phyloP scores from a whole-genome alignment of 306 rosid genomes.

The Senna tora region DNA sequence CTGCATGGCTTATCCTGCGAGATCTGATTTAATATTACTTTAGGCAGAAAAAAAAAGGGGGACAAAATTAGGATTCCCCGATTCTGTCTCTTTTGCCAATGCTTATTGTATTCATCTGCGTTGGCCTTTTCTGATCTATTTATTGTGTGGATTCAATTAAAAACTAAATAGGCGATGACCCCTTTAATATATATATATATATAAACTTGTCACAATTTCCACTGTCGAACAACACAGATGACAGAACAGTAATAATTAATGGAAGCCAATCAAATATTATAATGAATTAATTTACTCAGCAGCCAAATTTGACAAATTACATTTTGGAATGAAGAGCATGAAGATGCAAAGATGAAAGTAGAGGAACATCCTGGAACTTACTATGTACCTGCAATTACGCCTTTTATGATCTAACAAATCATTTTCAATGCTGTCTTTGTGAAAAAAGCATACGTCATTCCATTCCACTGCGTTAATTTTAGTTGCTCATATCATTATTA shows the following conservation, averaged over 20 bases:
- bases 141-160: slow-evolving; percentile 36
- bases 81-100: slow-evolving; percentile 10
- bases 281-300: slow-evolving; percentile 6
- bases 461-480: neutral
- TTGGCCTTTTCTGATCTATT: slow-evolving; percentile 19
- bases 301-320: slow-evolving; percentile 25
- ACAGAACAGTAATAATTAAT: neutral
- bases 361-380: slow-evolving; percentile 4
- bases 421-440: neutral
- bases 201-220: slow-evolving; percentile 18
- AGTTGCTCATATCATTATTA: neutral
- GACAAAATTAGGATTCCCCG: slow-evolving; percentile 50
- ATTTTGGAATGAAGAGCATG: neutral
- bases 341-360: neutral
- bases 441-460: neutral
- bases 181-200: no score
- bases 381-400: neutral
- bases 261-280: slow-evolving; percentile 7
- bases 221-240: slow-evolving; percentile 15
- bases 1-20: slow-evolving; percentile 9
- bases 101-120: neutral
- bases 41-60: neutral
- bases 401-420: neutral
- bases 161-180: slow-evolving; percentile 11
- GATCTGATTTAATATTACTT: neutral